These are phyloP conservation scores for Pleoardoris graminearum DNA, from an alignment of 2,329 filamentous ascomycete species.

Conservation along the genomic window DNA sequence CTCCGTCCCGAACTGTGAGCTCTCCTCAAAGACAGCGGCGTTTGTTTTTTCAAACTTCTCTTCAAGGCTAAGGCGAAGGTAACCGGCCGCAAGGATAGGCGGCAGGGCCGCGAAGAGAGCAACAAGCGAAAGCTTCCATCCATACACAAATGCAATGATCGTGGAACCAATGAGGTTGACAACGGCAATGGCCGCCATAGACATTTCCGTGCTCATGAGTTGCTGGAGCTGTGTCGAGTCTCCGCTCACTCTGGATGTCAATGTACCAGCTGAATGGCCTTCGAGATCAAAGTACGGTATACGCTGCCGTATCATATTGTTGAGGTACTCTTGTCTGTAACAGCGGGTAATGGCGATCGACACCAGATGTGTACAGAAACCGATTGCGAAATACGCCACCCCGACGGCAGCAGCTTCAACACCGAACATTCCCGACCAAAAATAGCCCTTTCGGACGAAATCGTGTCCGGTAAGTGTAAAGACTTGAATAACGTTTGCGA, in stretches of 20 bases:
- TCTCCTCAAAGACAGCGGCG: conserved; percentile 68
- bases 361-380: conserved; percentile 37
- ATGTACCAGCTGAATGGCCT: conserved; percentile 62
- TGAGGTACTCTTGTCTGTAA: conserved; percentile 64
- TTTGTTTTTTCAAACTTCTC: conserved; percentile 71
- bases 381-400: conserved; percentile 58
- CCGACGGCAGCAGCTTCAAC: conserved; percentile 60
- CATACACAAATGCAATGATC: conserved; percentile 69
- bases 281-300: conserved; percentile 65
- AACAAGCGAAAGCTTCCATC: conserved; percentile 76
- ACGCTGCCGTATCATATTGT: conserved; percentile 62
- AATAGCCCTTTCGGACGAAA: conserved; percentile 50
- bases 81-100: conserved; percentile 54
- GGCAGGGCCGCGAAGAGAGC: conserved; percentile 63
- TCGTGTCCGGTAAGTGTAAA: conserved; percentile 38
- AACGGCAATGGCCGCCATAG: conserved; percentile 61
- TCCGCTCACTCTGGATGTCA: conserved; percentile 59
- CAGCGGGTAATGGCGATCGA: conserved; percentile 53
- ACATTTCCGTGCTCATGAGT: conserved; percentile 65
- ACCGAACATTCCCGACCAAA: conserved; percentile 70
- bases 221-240: conserved; percentile 66
- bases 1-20: conserved; percentile 74
- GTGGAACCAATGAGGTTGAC: conserved; percentile 69
- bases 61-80: conserved; percentile 60
- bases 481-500: conserved; percentile 39